phyloP scores from a whole-genome alignment of 2,329 filamentous ascomycete genomes.

The Ophiobolus disseminans region DNA sequence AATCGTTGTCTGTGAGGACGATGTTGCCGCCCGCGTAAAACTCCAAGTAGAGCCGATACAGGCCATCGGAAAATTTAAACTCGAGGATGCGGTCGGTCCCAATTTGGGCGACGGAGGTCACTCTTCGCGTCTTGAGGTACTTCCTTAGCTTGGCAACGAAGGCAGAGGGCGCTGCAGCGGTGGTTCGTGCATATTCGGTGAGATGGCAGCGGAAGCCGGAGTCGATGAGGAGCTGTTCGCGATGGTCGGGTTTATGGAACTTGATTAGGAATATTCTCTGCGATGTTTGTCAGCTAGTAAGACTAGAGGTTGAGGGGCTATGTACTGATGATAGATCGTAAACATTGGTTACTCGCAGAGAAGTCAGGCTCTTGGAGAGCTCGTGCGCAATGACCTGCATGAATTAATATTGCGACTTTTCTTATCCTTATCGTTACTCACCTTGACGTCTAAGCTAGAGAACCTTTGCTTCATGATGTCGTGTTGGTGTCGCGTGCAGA shows the following conservation, averaged over 20 bases:
- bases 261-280: conserved; percentile 92
- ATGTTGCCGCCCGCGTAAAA: conserved; percentile 98
- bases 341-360: conserved; percentile 86
- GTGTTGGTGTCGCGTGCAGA: conserved; percentile 39
- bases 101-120: conserved; percentile 82
- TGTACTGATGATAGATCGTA: conserved; percentile 87
- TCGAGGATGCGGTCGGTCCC: conserved; percentile 94
- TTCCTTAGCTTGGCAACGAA: conserved; percentile 90
- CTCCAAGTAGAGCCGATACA: conserved; percentile 86
- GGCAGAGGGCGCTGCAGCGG: conserved; percentile 79
- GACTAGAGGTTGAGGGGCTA: neutral
- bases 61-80: conserved; percentile 89
- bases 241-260: conserved; percentile 86
- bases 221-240: conserved; percentile 90
- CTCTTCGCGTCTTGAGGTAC: conserved; percentile 82
- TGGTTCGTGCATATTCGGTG: conserved; percentile 87
- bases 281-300: conserved; percentile 11
- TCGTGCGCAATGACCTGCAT: conserved; percentile 89
- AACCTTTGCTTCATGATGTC: conserved; percentile 77
- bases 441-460: conserved; percentile 80
- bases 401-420: conserved; percentile 3
- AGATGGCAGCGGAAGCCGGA: conserved; percentile 96
- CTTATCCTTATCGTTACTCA: conserved; percentile 32
- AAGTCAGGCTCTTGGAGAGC: conserved; percentile 77
- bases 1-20: conserved; percentile 83